These are phyloP conservation scores for Boletales sp. DNA, from an alignment of 768 basidiomycete species.

Conservation along the genomic window DNA sequence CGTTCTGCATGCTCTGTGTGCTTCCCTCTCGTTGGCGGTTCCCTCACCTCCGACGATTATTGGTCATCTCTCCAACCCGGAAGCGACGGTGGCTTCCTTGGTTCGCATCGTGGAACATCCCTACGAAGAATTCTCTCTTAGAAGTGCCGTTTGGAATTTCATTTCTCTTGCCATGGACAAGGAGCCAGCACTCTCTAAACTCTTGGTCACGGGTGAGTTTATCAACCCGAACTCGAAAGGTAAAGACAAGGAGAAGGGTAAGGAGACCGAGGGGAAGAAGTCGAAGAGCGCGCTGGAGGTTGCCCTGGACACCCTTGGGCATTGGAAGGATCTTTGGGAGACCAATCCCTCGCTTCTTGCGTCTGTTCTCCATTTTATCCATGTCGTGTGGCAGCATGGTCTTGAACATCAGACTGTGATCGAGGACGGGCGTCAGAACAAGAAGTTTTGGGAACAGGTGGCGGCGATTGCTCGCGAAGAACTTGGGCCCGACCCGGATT, in stretches of 20 bases:
- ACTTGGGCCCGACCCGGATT: slow-evolving; percentile 71
- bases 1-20: slow-evolving; percentile 63
- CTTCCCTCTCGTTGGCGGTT: slow-evolving; percentile 57
- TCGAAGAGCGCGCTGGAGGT: slow-evolving; percentile 59
- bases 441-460: slow-evolving; percentile 69
- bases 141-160: slow-evolving; percentile 80
- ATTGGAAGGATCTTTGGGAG: slow-evolving; percentile 77
- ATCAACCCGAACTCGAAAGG: slow-evolving; percentile 44
- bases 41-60: slow-evolving; percentile 70
- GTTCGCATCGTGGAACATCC: slow-evolving; percentile 76
- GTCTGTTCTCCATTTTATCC: slow-evolving; percentile 70
- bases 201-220: slow-evolving; percentile 77
- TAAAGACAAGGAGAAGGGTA: slow-evolving; percentile 29
- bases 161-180: slow-evolving; percentile 77
- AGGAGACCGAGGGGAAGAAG: slow-evolving; percentile 29
- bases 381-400: slow-evolving; percentile 76
- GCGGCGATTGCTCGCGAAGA: slow-evolving; percentile 61
- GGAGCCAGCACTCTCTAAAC: slow-evolving; percentile 78
- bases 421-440: slow-evolving; percentile 51
- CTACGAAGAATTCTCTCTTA: slow-evolving; percentile 69
- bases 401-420: slow-evolving; percentile 66
- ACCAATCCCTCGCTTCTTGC: slow-evolving; percentile 72
- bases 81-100: slow-evolving; percentile 60
- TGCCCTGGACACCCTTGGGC: slow-evolving; percentile 60
- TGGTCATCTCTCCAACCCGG: slow-evolving; percentile 74